Evolutionary conservation across 345 rosid species (phyloP), one percentile per base, ranked within the genome.

Genomic region (Eucalyptus pauciflora): DNA sequence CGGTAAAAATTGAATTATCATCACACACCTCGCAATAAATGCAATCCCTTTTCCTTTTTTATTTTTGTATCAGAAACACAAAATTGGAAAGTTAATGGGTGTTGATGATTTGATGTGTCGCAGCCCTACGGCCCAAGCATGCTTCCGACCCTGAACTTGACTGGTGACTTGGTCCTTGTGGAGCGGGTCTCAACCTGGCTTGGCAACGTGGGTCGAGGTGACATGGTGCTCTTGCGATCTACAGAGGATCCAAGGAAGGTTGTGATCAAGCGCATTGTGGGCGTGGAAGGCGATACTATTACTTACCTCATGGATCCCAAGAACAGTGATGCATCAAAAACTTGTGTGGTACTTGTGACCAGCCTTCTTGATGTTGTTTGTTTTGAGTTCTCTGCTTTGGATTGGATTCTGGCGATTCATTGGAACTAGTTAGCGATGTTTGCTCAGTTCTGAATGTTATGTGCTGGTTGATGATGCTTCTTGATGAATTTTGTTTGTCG

Each of bases 91-190:
- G 83, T 71, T 71, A 71, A 37, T 37, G 27, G 81, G 83, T 60
- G 86, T 67, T 83, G 31, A 60, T 62, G 46, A 56, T 67, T 29
- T 49, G 50, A 60, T 49, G 79, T 46, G 86, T 76, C 80, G 89
- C 90, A 96, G 97, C 60, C 93, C 18, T 89, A 86, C 29, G 98
- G 99, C 56, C 98, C 99, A 88, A 96, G 98, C 92, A 97, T 96
- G 98, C 90, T 90, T 13, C 99, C 96, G 3, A 95, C 97, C 29
- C 50, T 97, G 41, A 92, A 88, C 89, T 85, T 93, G 62, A 91
- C 94, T 3, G 96, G 96, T 5, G 92, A 94, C 85, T 10, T 94
- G 11, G 49, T 94, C 69, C 76, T 96, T 86, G 96, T 92, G 17
- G 98, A 97, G 91, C 91, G 94, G 79, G 87, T 95, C 88, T 93